Percentiles rank a stretch among this genome's conserved stretches.
These are phyloP conservation scores for Aspergillus asperescens DNA, from an alignment of 495 filamentous ascomycete genomes.

Conservation along the genomic window DNA sequence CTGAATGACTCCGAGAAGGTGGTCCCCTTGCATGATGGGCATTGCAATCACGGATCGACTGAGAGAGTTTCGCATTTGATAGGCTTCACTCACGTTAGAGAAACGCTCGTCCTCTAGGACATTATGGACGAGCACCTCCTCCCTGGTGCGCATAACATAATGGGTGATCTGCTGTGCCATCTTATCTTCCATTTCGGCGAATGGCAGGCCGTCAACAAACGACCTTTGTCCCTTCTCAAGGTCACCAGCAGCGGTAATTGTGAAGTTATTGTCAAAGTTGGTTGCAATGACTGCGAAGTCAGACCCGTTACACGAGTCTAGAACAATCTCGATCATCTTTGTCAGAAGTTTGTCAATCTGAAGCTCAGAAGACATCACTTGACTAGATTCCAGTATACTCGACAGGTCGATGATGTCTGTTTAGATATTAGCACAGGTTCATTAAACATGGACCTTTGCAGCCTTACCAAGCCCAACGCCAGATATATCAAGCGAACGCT, in stretches of 20 bases:
- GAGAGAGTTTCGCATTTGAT: constrained; percentile 59
- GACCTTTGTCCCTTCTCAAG: constrained; percentile 54
- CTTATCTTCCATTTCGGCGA: constrained; percentile 57
- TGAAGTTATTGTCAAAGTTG: constrained; percentile 67
- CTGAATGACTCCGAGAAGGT: constrained; percentile 78
- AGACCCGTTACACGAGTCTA: constrained; percentile 78
- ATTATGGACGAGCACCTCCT: constrained; percentile 78
- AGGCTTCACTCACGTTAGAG: constrained; percentile 68
- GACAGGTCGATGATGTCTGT: constrained; percentile 80
- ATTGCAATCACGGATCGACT: constrained; percentile 79
- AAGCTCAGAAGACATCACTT: constrained; percentile 85
- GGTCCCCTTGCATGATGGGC: constrained; percentile 73
- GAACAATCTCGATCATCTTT: constrained; percentile 86
- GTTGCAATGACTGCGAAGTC: constrained; percentile 75
- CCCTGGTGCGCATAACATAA: constrained; percentile 77
- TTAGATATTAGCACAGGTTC: constrained; percentile 9
- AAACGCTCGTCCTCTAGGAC: constrained; percentile 82
- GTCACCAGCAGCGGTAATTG: constrained; percentile 71
- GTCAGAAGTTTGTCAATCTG: constrained; percentile 76
- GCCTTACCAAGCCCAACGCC: constrained; percentile 40
- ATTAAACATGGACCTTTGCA: not conserved
- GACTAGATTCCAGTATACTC: constrained; percentile 80
- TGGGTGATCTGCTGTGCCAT: constrained; percentile 75
- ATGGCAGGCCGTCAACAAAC: constrained; percentile 57
- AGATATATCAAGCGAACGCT: constrained; percentile 40